phyloP scores from a whole-genome alignment of 306 rosid genomes.

The Cicer bijugum region DNA sequence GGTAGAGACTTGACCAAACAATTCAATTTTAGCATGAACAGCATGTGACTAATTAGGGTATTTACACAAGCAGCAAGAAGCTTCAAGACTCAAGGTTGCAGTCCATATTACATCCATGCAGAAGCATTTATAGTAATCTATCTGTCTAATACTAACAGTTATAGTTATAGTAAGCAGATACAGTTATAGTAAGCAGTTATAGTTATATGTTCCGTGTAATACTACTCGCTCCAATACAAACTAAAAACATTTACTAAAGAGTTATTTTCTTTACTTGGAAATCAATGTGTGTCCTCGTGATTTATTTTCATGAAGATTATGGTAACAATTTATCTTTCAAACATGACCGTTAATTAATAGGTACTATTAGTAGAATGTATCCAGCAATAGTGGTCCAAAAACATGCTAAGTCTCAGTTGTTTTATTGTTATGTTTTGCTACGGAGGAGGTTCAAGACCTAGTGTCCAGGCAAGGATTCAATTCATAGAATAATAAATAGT shows the following conservation, averaged over 20 bases:
- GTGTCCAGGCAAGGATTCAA: slow-evolving; percentile 1
- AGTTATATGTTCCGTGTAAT: background rate
- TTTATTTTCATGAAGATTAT: background rate
- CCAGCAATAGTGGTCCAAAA: slow-evolving; percentile 27
- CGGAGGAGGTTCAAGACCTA: slow-evolving; percentile 3
- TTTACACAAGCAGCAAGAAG: background rate
- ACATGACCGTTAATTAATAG: background rate
- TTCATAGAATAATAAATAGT: slow-evolving; percentile 12
- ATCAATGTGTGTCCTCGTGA: slow-evolving; percentile 17
- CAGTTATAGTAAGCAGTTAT: background rate
- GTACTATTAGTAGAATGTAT: background rate
- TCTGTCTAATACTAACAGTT: background rate
- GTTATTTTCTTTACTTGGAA: background rate
- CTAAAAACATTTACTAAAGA: background rate
- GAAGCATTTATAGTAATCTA: background rate
- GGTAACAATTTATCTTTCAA: slow-evolving; percentile 4
- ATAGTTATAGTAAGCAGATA: background rate
- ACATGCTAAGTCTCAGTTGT: background rate
- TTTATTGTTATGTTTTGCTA: background rate
- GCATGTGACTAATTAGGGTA: background rate
- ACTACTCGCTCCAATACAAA: background rate
- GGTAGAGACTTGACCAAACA: background rate
- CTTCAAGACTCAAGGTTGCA: slow-evolving; percentile 9
- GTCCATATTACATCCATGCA: background rate
- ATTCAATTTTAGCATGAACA: background rate